These are phyloP conservation scores for Leucocoprinus sp. DNA, from an alignment of 768 basidiomycete genomes.

Conservation along the genomic window DNA sequence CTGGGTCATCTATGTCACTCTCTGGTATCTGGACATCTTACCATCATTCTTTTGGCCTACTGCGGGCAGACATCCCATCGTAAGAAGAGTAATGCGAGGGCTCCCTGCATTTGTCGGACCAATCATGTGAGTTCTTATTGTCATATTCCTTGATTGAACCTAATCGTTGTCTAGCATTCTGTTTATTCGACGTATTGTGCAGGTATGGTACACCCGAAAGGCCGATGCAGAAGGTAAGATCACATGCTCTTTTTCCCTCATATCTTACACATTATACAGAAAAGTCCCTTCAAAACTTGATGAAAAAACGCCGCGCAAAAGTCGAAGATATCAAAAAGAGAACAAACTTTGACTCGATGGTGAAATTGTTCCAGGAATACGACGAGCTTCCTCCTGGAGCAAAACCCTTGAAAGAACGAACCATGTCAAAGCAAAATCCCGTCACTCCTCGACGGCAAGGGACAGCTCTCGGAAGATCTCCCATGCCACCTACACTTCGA, in stretches of 20 bases:
- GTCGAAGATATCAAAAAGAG: constrained; percentile 97
- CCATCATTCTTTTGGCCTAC: constrained; percentile 30
- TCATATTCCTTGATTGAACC: constrained; percentile 12
- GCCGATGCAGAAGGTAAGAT: constrained; percentile 71
- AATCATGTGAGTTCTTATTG: constrained; percentile 49
- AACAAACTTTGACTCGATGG: constrained; percentile 91
- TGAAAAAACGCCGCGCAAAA: constrained; percentile 74
- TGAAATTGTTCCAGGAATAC: constrained; percentile 83
- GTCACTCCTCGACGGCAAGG: constrained; percentile 25
- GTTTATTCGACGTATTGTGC: constrained; percentile 72
- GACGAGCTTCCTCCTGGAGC: constrained; percentile 47
- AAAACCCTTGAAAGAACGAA: constrained; percentile 37
- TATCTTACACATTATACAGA: constrained; percentile 39
- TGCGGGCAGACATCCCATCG: constrained; percentile 17
- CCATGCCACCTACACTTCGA: constrained; percentile 18
- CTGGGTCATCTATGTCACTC: constrained; percentile 64
- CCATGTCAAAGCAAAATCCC: constrained; percentile 21
- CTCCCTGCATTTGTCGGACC: constrained; percentile 68
- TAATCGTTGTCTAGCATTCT: constrained; percentile 35
- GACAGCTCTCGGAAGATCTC: constrained; percentile 16
- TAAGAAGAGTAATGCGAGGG: constrained; percentile 38
- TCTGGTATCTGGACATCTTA: constrained; percentile 64
- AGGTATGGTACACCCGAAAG: constrained; percentile 76
- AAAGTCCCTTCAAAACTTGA: constrained; percentile 61
- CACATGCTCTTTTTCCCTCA: not conserved